These are phyloP conservation scores for Lathyrus oleraceus DNA, from an alignment of 306 rosid species.

Conservation along the genomic window DNA sequence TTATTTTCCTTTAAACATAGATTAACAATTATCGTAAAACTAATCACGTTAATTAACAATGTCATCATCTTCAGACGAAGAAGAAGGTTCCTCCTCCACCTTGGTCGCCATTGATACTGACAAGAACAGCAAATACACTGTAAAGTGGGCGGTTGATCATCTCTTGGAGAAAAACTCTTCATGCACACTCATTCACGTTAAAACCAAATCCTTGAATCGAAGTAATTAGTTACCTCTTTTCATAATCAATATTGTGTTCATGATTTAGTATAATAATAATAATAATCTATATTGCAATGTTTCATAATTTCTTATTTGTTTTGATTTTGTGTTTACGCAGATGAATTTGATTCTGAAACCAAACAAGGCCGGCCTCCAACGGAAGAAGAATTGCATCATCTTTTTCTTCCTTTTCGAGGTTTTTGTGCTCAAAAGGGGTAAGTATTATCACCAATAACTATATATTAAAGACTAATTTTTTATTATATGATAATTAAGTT, in stretches of 20 bases:
- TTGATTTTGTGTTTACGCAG: slow-evolving; percentile 32
- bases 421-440: slow-evolving; percentile 83
- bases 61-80: neutral
- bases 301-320: neutral
- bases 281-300: neutral
- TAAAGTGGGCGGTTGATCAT: slow-evolving; percentile 78
- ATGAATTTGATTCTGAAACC: slow-evolving; percentile 28
- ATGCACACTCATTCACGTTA: slow-evolving; percentile 69
- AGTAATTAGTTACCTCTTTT: slow-evolving; percentile 50
- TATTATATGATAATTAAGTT: no score
- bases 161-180: slow-evolving; percentile 37
- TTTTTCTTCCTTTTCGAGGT: slow-evolving; percentile 78
- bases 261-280: no score
- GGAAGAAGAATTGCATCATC: slow-evolving; percentile 56
- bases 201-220: slow-evolving; percentile 45
- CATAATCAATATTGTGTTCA: neutral
- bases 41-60: neutral
- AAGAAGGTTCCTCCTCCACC: slow-evolving; percentile 14
- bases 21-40: neutral
- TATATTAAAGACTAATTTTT: no score
- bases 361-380: slow-evolving; percentile 59
- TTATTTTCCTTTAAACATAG: neutral
- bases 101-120: slow-evolving; percentile 64
- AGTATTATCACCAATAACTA: no score
- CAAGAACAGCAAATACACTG: slow-evolving; percentile 60